Evolutionary conservation across 2,329 filamentous ascomycete species (phyloP).

Genomic region (Trichoderma sp.): DNA sequence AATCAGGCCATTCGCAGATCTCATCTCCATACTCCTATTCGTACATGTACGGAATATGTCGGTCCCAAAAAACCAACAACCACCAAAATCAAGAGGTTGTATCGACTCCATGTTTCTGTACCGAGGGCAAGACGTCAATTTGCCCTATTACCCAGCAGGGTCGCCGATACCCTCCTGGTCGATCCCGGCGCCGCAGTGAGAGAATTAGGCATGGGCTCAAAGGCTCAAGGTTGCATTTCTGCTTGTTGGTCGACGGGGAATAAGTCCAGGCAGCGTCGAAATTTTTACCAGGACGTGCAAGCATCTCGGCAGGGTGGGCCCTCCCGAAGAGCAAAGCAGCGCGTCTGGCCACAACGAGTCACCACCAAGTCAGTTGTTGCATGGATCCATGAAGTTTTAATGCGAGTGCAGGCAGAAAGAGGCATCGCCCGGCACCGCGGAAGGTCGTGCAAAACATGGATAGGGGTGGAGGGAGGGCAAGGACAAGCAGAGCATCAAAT

Average conservation of each 20-base stretch:
- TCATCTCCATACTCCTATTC: not conserved
- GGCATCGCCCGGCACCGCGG: not conserved
- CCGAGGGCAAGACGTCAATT: not conserved
- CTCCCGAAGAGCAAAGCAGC: not conserved
- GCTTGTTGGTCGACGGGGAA: not conserved
- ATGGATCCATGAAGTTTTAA: not conserved
- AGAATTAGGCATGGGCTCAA: not conserved
- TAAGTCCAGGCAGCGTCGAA: not conserved
- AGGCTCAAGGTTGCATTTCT: not conserved
- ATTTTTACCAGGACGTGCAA: not conserved
- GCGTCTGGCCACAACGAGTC: not conserved
- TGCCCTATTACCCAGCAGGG: not conserved
- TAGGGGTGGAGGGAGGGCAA: not conserved
- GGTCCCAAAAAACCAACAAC: not conserved
- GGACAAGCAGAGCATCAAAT: not conserved
- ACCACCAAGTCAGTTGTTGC: not conserved
- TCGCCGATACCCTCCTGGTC: not conserved
- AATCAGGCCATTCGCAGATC: not conserved
- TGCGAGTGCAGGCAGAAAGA: not conserved
- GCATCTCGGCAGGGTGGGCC: not conserved
- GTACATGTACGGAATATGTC: not conserved
- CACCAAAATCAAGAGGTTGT: not conserved
- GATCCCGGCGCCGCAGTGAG: not conserved
- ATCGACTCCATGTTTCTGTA: not conserved
- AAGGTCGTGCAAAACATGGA: not conserved